These are phyloP conservation scores for Hemileccinum rubropunctum DNA, from an alignment of 768 basidiomycete genomes.

Conservation along the genomic window DNA sequence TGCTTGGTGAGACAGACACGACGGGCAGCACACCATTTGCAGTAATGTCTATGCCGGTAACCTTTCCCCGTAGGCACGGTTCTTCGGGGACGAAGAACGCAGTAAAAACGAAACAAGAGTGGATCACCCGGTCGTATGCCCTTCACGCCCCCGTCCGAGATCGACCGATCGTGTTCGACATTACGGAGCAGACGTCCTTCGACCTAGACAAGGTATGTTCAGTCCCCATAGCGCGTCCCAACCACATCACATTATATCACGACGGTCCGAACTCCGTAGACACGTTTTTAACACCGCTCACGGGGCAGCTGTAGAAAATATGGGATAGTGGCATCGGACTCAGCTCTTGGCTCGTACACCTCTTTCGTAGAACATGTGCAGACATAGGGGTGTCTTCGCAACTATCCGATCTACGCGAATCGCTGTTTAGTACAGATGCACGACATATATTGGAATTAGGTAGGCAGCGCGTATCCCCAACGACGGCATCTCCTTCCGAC, in stretches of 20 bases:
- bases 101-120: slow-evolving; percentile 57
- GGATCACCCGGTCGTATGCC: slow-evolving; percentile 41
- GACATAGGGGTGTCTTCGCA: neutral
- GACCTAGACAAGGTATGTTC: slow-evolving; percentile 85
- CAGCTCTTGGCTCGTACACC: slow-evolving; percentile 67
- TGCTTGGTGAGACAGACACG: slow-evolving; percentile 40
- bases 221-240: neutral
- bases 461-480: slow-evolving; percentile 23
- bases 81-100: neutral
- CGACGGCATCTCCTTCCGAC: neutral
- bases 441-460: slow-evolving; percentile 69
- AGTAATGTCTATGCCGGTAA: slow-evolving; percentile 69
- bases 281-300: slow-evolving; percentile 9
- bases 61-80: slow-evolving; percentile 33
- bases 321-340: slow-evolving; percentile 94
- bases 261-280: neutral
- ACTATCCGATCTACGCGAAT: slow-evolving; percentile 27
- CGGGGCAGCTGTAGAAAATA: slow-evolving; percentile 64
- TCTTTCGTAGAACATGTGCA: slow-evolving; percentile 19
- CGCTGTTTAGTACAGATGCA: slow-evolving; percentile 38
- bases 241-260: neutral
- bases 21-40: slow-evolving; percentile 49
- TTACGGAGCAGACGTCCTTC: slow-evolving; percentile 83
- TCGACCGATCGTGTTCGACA: slow-evolving; percentile 34
- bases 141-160: slow-evolving; percentile 3